Conservation (phyloP, 805 yeast species). For the Yamadazyma sp. region DNA sequence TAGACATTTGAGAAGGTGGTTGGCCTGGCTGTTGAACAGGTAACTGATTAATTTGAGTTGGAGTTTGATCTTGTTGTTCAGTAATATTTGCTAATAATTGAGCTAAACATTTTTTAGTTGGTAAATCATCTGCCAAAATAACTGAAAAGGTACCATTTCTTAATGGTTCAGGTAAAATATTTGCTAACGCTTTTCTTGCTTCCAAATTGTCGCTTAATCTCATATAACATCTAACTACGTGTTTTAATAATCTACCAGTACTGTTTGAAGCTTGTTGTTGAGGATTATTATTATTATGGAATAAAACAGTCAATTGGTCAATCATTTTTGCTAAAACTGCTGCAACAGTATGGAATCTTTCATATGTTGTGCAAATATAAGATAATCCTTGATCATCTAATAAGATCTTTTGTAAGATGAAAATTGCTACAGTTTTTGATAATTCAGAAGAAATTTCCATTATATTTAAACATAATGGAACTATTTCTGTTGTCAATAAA, state of each 20-base stretch:
- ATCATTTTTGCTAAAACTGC: constrained; percentile 87
- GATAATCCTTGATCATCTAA: constrained; percentile 88
- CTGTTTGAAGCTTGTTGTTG: constrained; percentile 29
- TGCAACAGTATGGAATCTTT: constrained; percentile 90
- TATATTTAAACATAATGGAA: constrained; percentile 88
- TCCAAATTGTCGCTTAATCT: constrained; percentile 86
- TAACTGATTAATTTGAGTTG: neutral
- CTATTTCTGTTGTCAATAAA: constrained; percentile 90
- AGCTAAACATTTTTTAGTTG: constrained; percentile 82
- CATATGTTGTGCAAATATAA: constrained; percentile 93
- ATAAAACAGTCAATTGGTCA: constrained; percentile 56
- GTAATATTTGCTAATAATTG: constrained; percentile 70
- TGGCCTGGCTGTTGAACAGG: neutral
- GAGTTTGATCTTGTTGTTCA: constrained; percentile 15
- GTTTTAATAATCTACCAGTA: constrained; percentile 83
- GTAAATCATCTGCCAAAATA: constrained; percentile 79
- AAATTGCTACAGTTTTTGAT: constrained; percentile 94
- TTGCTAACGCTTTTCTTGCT: constrained; percentile 82
- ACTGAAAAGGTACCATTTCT: constrained; percentile 82
- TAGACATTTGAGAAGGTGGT: neutral
- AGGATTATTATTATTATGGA: constrained; percentile 8
- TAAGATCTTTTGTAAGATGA: constrained; percentile 88
- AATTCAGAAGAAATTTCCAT: constrained; percentile 95
- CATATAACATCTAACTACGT: constrained; percentile 90
- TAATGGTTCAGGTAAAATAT: constrained; percentile 81